These are phyloP conservation scores for Acanthamoeba castellanii DNA, from an alignment of 208 protist species.

Conservation along the genomic window DNA sequence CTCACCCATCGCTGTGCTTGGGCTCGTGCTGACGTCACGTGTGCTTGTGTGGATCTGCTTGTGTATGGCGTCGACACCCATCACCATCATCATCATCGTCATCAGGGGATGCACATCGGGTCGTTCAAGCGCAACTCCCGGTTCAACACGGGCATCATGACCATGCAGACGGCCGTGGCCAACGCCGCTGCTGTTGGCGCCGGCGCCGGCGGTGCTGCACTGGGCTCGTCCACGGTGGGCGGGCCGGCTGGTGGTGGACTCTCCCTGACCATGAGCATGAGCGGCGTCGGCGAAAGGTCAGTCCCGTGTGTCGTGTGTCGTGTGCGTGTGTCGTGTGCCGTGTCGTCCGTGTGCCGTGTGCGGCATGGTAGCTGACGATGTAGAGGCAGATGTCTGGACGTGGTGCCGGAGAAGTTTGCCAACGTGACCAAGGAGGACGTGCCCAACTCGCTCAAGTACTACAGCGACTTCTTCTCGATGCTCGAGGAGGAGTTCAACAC, in stretches of 20 bases:
- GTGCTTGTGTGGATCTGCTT: background rate
- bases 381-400: background rate
- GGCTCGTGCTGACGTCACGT: no score
- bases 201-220: background rate
- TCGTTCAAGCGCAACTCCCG: conserved; percentile 57
- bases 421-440: conserved; percentile 65
- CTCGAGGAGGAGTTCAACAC: conserved; percentile 57
- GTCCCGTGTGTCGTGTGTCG: no score
- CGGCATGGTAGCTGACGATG: no score
- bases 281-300: conserved; percentile 35
- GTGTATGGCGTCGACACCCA: background rate
- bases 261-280: conserved; percentile 35
- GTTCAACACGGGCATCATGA: conserved; percentile 36
- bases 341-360: no score
- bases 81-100: background rate
- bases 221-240: background rate
- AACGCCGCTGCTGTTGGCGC: background rate
- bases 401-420: conserved; percentile 60
- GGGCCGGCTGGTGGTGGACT: background rate
- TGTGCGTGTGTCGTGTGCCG: no score
- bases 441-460: conserved; percentile 53
- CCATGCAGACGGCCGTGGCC: background rate
- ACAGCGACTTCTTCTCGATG: conserved; percentile 66
- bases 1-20: no score
- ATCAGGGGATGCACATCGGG: conserved; percentile 14